phyloP scores from a whole-genome alignment of 2,329 filamentous ascomycete species.

The Colletotrichum karsti region DNA sequence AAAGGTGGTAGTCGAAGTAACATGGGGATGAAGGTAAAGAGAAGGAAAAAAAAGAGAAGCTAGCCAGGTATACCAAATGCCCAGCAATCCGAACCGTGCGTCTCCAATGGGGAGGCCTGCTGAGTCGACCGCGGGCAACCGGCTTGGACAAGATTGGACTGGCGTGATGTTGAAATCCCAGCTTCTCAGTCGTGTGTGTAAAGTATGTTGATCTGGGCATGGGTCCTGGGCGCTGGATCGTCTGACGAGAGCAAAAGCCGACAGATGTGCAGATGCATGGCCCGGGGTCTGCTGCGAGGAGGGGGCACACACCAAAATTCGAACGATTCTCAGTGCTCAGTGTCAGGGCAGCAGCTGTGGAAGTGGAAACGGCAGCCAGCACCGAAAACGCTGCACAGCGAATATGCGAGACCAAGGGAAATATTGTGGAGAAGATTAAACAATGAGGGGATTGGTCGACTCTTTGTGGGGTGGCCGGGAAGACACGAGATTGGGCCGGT shows the following conservation, averaged over 20 bases:
- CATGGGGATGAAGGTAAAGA: neutral
- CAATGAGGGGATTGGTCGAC: neutral
- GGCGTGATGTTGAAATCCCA: neutral
- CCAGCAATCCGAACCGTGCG: conserved; percentile 15
- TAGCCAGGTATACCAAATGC: conserved; percentile 3
- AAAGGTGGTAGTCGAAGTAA: conserved; percentile 7
- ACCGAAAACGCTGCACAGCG: neutral
- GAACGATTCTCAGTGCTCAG: too few species aligned
- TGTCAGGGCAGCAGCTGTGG: neutral
- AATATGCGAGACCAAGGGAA: neutral
- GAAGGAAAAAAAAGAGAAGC: neutral
- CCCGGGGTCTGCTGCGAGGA: neutral
- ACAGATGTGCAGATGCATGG: conserved; percentile 4
- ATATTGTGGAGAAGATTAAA: conserved; percentile 15
- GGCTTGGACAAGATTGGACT: conserved; percentile 9
- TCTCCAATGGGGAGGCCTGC: neutral
- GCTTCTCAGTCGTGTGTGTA: neutral
- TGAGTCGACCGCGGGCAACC: neutral
- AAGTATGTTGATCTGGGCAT: conserved; percentile 1
- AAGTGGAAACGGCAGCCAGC: neutral
- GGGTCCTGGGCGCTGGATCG: neutral
- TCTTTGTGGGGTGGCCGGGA: neutral
- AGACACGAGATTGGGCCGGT: conserved; percentile 4
- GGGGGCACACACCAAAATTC: neutral
- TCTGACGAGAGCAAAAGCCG: conserved; percentile 12